Conservation (phyloP, 1,284 basidiomycete species). For the Cutaneotrichosporon sp. region DNA sequence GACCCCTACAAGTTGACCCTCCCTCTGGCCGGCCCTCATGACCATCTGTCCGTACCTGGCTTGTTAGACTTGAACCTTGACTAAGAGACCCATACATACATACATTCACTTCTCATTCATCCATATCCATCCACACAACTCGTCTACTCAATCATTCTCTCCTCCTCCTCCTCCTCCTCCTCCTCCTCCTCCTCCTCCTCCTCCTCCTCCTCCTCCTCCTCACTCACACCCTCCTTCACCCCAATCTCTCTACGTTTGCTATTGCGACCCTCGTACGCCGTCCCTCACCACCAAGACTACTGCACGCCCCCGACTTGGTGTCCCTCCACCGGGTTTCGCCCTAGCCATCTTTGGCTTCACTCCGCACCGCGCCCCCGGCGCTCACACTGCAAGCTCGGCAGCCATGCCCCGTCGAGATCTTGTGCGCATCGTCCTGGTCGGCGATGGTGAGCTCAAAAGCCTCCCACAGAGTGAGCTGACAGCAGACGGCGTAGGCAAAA, state of each 20-base stretch:
- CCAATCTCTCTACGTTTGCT: neutral
- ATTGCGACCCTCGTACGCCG: neutral
- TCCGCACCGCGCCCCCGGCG: slow-evolving; percentile 1
- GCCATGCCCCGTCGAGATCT: slow-evolving; percentile 49
- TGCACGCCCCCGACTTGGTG: neutral
- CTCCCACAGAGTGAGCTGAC: slow-evolving; percentile 1
- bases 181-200: no score
- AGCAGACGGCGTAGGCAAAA: slow-evolving; percentile 88
- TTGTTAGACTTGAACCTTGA: no score
- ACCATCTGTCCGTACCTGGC: no score
- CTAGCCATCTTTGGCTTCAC: neutral
- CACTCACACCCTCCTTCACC: neutral
- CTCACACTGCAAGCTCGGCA: neutral
- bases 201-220: no score
- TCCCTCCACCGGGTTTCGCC: neutral
- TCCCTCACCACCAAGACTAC: neutral
- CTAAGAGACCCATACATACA: no score
- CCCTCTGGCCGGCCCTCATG: no score
- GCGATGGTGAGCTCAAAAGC: slow-evolving; percentile 67
- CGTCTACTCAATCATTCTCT: no score
- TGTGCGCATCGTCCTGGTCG: slow-evolving; percentile 81
- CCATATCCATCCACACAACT: no score
- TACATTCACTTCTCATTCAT: no score
- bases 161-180: no score
- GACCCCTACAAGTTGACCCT: no score